Percentiles rank a stretch among this genome's conserved stretches.
These are phyloP conservation scores for Kuraishia hungarica DNA, from an alignment of 805 yeast genomes.

Conservation along the genomic window DNA sequence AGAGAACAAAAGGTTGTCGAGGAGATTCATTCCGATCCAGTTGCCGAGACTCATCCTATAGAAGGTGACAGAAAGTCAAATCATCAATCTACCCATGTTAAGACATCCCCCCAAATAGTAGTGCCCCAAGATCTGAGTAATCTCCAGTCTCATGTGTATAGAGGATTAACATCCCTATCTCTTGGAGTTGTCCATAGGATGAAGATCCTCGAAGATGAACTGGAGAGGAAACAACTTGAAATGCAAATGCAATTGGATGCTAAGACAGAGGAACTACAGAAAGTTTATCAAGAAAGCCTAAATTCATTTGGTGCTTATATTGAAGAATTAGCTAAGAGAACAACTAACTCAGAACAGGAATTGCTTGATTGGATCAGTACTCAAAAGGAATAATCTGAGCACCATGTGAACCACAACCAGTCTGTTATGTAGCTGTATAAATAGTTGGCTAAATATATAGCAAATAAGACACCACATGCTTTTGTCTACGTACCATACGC, in stretches of 20 bases:
- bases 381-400: not conserved
- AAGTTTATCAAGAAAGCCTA: not conserved
- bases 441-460: too few species aligned
- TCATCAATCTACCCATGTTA: too few species aligned
- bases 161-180: not conserved
- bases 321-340: not conserved
- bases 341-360: not conserved
- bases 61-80: too few species aligned
- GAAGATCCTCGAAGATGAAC: not conserved
- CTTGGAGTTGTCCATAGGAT: not conserved
- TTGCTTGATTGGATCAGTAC: not conserved
- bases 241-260: not conserved
- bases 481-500: too few species aligned
- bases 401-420: too few species aligned
- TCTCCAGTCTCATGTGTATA: not conserved
- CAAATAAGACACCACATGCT: too few species aligned
- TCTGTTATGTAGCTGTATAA: too few species aligned
- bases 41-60: not conserved
- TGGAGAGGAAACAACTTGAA: not conserved
- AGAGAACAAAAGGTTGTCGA: not conserved
- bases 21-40: not conserved
- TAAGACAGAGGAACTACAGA: not conserved
- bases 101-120: too few species aligned
- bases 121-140: not conserved
- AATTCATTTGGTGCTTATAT: not conserved